phyloP scores from a whole-genome alignment of 176 grass and related monocot species.

The Carex pumila region DNA sequence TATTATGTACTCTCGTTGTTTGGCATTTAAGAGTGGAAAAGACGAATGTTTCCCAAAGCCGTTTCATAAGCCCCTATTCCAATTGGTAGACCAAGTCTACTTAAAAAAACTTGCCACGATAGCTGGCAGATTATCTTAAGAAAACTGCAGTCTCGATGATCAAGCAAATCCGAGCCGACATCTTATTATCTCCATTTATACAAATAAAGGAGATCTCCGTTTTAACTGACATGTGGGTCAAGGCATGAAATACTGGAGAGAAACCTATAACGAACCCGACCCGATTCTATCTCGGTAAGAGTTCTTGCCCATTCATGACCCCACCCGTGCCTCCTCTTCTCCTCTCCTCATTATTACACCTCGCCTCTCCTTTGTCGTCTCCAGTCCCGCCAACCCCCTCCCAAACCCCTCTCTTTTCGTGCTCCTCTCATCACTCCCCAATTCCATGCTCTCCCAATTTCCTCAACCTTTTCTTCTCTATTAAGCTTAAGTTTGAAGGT shows the following conservation, averaged over 20 bases:
- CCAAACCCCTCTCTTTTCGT: background rate
- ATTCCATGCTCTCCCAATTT: conserved; percentile 10
- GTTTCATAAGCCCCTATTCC: background rate
- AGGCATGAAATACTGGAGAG: background rate
- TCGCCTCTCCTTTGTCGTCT: background rate
- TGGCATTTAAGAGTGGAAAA: background rate
- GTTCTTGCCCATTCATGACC: background rate
- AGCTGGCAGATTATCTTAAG: conserved; percentile 14
- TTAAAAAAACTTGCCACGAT: background rate
- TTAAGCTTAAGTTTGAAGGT: background rate
- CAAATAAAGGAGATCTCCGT: background rate
- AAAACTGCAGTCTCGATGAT: background rate
- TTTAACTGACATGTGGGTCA: background rate
- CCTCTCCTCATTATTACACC: background rate
- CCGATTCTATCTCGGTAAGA: background rate
- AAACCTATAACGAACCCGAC: background rate
- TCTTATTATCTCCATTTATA: background rate
- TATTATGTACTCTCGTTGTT: background rate
- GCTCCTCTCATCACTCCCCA: background rate
- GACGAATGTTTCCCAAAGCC: background rate
- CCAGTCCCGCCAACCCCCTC: background rate
- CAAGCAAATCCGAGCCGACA: background rate
- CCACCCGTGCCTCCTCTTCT: background rate
- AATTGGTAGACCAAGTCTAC: conserved; percentile 6
- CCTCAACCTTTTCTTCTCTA: background rate